Evolutionary conservation across 1,284 basidiomycete species (phyloP).

Genomic region (Ceratobasidium sp.): DNA sequence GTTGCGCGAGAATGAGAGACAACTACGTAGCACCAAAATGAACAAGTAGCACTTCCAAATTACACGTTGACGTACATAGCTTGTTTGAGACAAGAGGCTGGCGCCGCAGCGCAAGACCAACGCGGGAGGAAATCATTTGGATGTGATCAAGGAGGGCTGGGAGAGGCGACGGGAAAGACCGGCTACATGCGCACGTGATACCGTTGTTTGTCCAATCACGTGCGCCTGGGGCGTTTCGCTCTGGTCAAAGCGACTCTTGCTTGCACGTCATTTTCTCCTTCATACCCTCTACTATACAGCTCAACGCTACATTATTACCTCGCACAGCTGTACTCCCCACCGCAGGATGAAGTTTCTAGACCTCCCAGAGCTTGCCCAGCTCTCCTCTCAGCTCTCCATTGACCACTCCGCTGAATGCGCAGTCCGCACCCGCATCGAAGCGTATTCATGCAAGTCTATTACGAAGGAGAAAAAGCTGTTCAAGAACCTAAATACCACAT

Average conservation of each 20-base stretch:
- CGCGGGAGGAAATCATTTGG: slow-evolving; percentile 37
- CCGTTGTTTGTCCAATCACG: background rate
- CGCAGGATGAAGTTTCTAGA: slow-evolving; percentile 52
- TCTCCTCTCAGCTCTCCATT: slow-evolving; percentile 54
- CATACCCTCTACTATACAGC: background rate
- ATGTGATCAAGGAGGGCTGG: slow-evolving; percentile 10
- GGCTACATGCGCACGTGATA: slow-evolving; percentile 40
- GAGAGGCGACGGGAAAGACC: slow-evolving; percentile 29
- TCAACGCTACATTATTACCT: background rate
- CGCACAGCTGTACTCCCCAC: background rate
- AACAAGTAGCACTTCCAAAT: background rate
- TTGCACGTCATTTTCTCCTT: background rate
- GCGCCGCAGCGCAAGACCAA: slow-evolving; percentile 28
- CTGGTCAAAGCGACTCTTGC: background rate
- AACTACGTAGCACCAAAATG: background rate
- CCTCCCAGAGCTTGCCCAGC: slow-evolving; percentile 55
- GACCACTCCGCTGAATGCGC: slow-evolving; percentile 90
- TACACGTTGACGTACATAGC: background rate
- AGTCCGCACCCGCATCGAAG: slow-evolving; percentile 94
- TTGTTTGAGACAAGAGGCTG: slow-evolving; percentile 9
- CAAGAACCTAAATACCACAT: slow-evolving; percentile 88
- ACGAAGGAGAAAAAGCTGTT: slow-evolving; percentile 97
- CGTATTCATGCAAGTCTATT: slow-evolving; percentile 98
- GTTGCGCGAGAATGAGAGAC: slow-evolving; percentile 38
- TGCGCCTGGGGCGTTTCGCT: slow-evolving; percentile 42